Percentiles rank a stretch among this genome's conserved stretches.
These are phyloP conservation scores for Pestalotiopsis sp. DNA, from an alignment of 2,329 filamentous ascomycete species.

Conservation along the genomic window DNA sequence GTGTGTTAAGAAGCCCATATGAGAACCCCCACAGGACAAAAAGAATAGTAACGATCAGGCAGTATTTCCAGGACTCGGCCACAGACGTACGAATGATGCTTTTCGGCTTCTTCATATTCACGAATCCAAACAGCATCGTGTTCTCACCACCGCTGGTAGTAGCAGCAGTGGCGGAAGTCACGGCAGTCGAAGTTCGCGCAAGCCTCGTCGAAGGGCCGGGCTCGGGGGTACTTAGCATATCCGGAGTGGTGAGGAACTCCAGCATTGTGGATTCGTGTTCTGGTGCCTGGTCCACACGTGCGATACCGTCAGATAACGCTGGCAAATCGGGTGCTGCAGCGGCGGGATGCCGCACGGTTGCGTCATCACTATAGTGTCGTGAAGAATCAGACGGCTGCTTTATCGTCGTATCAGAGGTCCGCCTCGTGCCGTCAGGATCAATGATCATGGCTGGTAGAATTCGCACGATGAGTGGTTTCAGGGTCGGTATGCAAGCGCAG, in stretches of 20 bases:
- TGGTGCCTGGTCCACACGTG: slow-evolving; percentile 19
- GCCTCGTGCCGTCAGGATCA: slow-evolving; percentile 48
- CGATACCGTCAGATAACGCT: slow-evolving; percentile 14
- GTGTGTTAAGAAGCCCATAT: slow-evolving; percentile 80
- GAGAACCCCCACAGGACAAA: slow-evolving; percentile 92
- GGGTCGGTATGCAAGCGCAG: slow-evolving; percentile 87
- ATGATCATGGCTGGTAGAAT: slow-evolving; percentile 59
- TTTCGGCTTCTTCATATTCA: slow-evolving; percentile 69
- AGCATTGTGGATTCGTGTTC: slow-evolving; percentile 36
- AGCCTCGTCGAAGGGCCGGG: slow-evolving; percentile 15
- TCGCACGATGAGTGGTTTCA: slow-evolving; percentile 80
- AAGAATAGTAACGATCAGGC: slow-evolving; percentile 73
- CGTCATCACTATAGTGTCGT: slow-evolving; percentile 24
- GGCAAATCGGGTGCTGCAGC: slow-evolving; percentile 14
- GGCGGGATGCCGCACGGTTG: slow-evolving; percentile 7
- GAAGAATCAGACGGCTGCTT: slow-evolving; percentile 25
- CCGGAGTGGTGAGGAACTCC: slow-evolving; percentile 50
- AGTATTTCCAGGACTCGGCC: slow-evolving; percentile 70
- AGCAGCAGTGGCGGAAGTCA: slow-evolving; percentile 38
- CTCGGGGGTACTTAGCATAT: slow-evolving; percentile 21
- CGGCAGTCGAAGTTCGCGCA: slow-evolving; percentile 25
- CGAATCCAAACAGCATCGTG: slow-evolving; percentile 73
- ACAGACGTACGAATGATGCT: slow-evolving; percentile 68
- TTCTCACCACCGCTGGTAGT: slow-evolving; percentile 39
- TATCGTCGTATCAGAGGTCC: slow-evolving; percentile 28